Evolutionary conservation across 148 eudicot species (phyloP).

Genomic region (Silene conica): DNA sequence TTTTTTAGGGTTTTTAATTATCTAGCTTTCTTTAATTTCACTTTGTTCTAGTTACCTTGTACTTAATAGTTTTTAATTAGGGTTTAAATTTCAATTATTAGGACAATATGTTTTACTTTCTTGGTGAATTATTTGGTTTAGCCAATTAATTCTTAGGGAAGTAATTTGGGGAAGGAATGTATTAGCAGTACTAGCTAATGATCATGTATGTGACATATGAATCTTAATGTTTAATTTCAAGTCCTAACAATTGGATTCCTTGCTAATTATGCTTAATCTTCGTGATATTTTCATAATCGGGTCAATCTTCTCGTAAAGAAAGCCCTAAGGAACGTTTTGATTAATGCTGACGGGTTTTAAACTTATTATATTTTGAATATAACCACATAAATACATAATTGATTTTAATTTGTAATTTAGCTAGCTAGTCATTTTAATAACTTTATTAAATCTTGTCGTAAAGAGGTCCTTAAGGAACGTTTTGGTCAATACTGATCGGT

Average conservation of each 20-base stretch:
- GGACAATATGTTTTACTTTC: neutral
- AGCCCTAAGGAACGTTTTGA: no score
- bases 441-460: no score
- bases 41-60: slow-evolving; percentile 13
- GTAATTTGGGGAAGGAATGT: neutral
- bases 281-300: neutral
- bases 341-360: no score
- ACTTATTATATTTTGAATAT: no score
- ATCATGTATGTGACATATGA: slow-evolving; percentile 15
- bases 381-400: no score
- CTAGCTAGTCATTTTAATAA: no score
- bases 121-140: slow-evolving; percentile 14
- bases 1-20: neutral
- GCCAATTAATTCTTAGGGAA: slow-evolving; percentile 4
- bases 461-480: neutral
- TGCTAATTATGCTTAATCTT: neutral
- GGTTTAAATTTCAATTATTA: neutral
- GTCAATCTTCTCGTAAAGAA: no score
- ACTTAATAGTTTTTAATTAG: slow-evolving; percentile 9
- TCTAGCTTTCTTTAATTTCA: neutral
- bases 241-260: slow-evolving; percentile 1
- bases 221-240: slow-evolving; percentile 17
- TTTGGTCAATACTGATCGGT: neutral
- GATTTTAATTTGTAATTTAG: no score
- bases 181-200: neutral